These are phyloP conservation scores for Termitomyces sp. DNA, from an alignment of 768 basidiomycete species.

Conservation along the genomic window DNA sequence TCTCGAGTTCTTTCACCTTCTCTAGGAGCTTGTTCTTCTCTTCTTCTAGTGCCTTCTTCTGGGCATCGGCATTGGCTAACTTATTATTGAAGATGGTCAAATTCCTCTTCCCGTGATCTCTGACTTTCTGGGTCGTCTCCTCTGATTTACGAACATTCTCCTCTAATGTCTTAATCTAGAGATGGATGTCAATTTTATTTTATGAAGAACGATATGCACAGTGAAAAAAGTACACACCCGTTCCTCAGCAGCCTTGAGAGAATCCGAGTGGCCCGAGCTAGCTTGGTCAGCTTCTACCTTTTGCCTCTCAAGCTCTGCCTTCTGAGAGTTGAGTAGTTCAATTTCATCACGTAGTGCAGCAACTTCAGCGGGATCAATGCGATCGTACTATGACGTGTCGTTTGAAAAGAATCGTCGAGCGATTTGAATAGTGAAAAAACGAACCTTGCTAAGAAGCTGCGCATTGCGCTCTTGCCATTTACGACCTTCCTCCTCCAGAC, in stretches of 20 bases:
- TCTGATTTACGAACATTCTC: constrained; percentile 36
- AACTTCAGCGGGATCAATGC: constrained; percentile 82
- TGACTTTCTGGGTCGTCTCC: constrained; percentile 32
- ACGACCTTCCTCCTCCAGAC: constrained; percentile 70
- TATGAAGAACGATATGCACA: background rate
- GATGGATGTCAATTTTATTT: background rate
- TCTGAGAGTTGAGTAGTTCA: constrained; percentile 41
- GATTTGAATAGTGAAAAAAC: constrained; percentile 1
- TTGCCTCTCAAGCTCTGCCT: constrained; percentile 24
- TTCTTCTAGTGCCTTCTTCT: constrained; percentile 27
- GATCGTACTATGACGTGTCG: constrained; percentile 57
- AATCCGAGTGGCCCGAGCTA: constrained; percentile 24
- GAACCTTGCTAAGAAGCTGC: constrained; percentile 76
- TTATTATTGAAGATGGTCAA: constrained; percentile 24
- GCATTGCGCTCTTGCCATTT: constrained; percentile 83
- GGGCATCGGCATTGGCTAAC: constrained; percentile 29
- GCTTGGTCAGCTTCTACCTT: constrained; percentile 15
- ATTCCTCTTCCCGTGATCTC: constrained; percentile 24
- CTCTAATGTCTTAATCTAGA: constrained; percentile 38
- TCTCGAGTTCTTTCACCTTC: constrained; percentile 32
- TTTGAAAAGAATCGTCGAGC: background rate
- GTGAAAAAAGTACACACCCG: constrained; percentile 22
- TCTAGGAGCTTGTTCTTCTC: constrained; percentile 34
- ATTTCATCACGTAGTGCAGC: constrained; percentile 76
- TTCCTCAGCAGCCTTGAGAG: constrained; percentile 18